These are phyloP conservation scores for Balamuthia mandrillaris DNA, from an alignment of 208 protist species.

Conservation along the genomic window DNA sequence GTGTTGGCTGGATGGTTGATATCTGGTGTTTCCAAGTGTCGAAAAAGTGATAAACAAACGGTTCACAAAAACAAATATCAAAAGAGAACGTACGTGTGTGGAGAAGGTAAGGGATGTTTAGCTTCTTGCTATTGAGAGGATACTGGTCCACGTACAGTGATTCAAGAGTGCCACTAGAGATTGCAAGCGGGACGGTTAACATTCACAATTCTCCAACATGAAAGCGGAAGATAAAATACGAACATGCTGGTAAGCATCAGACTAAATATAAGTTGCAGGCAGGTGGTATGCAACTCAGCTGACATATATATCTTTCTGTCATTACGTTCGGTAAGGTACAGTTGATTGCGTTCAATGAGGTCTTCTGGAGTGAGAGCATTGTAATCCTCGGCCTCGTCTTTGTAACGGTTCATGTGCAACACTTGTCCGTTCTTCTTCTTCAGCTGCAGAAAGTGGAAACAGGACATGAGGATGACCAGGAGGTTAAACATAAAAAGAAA, in stretches of 20 bases:
- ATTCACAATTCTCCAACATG: background rate
- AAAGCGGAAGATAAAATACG: background rate
- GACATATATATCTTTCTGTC: conserved; percentile 36
- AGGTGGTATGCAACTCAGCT: conserved; percentile 10
- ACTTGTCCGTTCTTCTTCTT: too few species aligned
- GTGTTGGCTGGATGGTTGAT: conserved; percentile 60
- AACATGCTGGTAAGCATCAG: conserved; percentile 26
- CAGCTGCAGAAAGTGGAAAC: too few species aligned
- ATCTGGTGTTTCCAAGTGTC: conserved; percentile 1
- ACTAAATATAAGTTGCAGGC: conserved; percentile 28
- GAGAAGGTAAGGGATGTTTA: conserved; percentile 67
- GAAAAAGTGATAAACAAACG: background rate
- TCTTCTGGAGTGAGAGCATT: conserved; percentile 20
- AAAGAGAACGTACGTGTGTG: conserved; percentile 44
- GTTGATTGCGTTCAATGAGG: conserved; percentile 37
- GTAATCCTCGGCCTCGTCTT: conserved; percentile 5
- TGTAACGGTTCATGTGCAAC: too few species aligned
- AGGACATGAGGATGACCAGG: too few species aligned
- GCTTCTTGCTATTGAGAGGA: conserved; percentile 61
- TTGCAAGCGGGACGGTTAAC: background rate
- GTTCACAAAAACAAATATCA: background rate
- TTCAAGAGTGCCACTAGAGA: conserved; percentile 40
- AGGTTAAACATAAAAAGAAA: too few species aligned
- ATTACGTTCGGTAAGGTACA: conserved; percentile 24
- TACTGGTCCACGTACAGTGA: conserved; percentile 61